Conservation (phyloP, 495 filamentous ascomycete genomes). For the Lepidopterella palustris region DNA sequence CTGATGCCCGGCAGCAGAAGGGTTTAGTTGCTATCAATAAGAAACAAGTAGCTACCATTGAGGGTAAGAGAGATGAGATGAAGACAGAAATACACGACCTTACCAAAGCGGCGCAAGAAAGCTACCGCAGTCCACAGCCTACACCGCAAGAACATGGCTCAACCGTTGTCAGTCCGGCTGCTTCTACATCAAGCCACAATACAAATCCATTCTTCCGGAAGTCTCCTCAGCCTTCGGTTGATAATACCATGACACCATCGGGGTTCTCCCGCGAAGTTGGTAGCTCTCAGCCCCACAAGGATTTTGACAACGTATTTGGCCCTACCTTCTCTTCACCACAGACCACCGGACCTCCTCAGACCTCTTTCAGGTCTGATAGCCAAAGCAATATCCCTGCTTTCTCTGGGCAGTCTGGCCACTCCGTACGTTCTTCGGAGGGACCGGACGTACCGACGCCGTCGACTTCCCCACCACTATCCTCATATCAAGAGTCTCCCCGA, state of each 20-base stretch:
- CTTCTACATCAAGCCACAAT: slow-evolving; percentile 68
- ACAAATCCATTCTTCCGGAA: slow-evolving; percentile 87
- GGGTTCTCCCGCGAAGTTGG: slow-evolving; percentile 43
- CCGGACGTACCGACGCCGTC: slow-evolving; percentile 52
- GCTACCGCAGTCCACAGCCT: slow-evolving; percentile 12
- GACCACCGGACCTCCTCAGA: slow-evolving; percentile 36
- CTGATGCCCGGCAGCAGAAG: slow-evolving; percentile 87
- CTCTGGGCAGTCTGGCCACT: slow-evolving; percentile 43
- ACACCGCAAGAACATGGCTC: slow-evolving; percentile 37
- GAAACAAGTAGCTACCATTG: slow-evolving; percentile 86
- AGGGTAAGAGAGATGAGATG: slow-evolving; percentile 77
- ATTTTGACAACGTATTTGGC: slow-evolving; percentile 88
- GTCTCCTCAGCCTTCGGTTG: slow-evolving; percentile 57
- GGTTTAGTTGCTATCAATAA: slow-evolving; percentile 95
- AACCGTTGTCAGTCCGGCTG: slow-evolving; percentile 57
- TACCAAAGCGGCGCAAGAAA: slow-evolving; percentile 34
- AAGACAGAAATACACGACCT: slow-evolving; percentile 69
- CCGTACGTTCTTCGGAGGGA: slow-evolving; percentile 43
- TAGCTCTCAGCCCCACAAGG: slow-evolving; percentile 53
- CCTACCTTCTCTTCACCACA: slow-evolving; percentile 54
- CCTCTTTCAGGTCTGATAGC: slow-evolving; percentile 62
- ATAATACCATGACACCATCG: slow-evolving; percentile 51
- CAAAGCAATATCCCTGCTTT: slow-evolving; percentile 36
- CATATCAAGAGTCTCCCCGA: slow-evolving; percentile 49
- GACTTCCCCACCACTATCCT: slow-evolving; percentile 51